These are phyloP conservation scores for Pythium volutum DNA, from an alignment of 352 stramenopile species.

Conservation along the genomic window DNA sequence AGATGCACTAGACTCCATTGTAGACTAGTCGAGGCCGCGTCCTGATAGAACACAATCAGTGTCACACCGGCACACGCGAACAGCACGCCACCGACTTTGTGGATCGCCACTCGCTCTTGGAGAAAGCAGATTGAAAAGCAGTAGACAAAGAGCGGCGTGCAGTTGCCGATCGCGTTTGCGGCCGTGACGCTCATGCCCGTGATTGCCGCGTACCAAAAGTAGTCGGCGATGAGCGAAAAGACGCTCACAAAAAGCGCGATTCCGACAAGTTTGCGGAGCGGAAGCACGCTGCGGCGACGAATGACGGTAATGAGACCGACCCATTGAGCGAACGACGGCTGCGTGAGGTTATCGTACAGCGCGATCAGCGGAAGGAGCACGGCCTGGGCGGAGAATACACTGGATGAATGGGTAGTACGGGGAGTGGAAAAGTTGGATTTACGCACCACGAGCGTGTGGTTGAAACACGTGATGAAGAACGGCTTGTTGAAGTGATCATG, in stretches of 20 bases:
- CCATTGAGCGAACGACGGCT: background rate
- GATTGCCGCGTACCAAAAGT: constrained; percentile 59
- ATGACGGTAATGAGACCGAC: constrained; percentile 25
- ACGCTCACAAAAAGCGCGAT: constrained; percentile 39
- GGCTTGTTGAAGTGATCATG: constrained; percentile 8
- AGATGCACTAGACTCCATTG: no score
- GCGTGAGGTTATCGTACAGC: constrained; percentile 27
- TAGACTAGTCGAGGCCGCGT: no score
- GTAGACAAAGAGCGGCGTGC: constrained; percentile 63
- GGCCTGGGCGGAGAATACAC: constrained; percentile 14
- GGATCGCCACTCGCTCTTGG: constrained; percentile 33
- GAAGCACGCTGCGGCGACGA: constrained; percentile 34
- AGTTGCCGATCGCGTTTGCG: constrained; percentile 55
- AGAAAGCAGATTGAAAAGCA: constrained; percentile 66
- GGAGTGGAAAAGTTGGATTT: background rate
- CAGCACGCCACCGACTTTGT: constrained; percentile 41
- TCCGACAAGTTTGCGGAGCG: constrained; percentile 23
- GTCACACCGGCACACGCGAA: constrained; percentile 41
- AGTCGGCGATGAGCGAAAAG: constrained; percentile 50
- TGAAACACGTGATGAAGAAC: constrained; percentile 30
- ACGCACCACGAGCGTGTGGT: constrained; percentile 35
- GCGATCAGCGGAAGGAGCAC: constrained; percentile 41
- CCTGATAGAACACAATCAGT: constrained; percentile 41
- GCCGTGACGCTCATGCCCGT: constrained; percentile 42
- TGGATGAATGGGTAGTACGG: background rate